Evolutionary conservation across 805 yeast genomes (phyloP).

Genomic region (Suhomyces canberraensis): DNA sequence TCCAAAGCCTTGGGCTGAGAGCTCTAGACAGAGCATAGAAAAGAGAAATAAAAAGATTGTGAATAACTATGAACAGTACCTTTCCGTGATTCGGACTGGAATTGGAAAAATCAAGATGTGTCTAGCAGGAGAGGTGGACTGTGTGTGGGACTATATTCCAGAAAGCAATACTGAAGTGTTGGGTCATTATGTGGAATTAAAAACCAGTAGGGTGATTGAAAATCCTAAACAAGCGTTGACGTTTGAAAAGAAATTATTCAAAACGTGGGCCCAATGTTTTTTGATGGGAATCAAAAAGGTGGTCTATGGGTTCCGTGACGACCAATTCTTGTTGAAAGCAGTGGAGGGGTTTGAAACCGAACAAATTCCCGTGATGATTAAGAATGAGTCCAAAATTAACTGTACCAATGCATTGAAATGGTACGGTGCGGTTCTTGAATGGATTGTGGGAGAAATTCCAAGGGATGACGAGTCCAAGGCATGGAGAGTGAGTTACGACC

Average conservation of each 20-base stretch:
- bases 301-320: constrained; percentile 84
- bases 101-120: constrained; percentile 68
- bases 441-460: constrained; percentile 58
- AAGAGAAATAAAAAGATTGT: constrained; percentile 57
- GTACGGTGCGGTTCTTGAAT: constrained; percentile 79
- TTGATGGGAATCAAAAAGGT: constrained; percentile 79
- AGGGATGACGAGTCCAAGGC: constrained; percentile 48
- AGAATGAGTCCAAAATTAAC: constrained; percentile 53
- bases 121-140: constrained; percentile 89
- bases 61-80: constrained; percentile 71
- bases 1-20: constrained; percentile 69
- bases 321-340: constrained; percentile 54
- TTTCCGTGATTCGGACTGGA: constrained; percentile 80
- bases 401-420: constrained; percentile 81
- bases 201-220: constrained; percentile 60
- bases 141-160: constrained; percentile 80
- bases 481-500: constrained; percentile 55
- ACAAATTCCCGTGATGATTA: constrained; percentile 69
- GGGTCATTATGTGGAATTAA: constrained; percentile 79
- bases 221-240: constrained; percentile 54
- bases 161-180: constrained; percentile 46
- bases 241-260: constrained; percentile 75
- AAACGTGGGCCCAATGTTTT: constrained; percentile 93
- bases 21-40: constrained; percentile 66
- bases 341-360: constrained; percentile 78